Evolutionary conservation across 805 yeast species (phyloP).

Genomic region (Candida wancherniae): DNA sequence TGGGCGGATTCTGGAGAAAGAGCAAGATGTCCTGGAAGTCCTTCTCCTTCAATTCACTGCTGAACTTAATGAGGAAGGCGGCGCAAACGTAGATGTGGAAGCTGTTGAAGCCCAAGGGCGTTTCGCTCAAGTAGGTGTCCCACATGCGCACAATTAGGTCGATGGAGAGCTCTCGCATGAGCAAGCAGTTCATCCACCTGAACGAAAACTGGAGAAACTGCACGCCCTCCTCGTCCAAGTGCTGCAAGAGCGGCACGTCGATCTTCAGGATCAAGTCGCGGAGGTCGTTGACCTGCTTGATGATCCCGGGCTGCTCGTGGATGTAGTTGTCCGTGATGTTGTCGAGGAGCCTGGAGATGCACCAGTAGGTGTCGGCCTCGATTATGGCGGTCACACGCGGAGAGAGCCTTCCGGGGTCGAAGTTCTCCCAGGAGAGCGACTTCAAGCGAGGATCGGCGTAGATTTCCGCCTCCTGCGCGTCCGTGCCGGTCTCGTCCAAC

Average conservation of each 20-base stretch:
- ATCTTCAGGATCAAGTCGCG: conserved; percentile 74
- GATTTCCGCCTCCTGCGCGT: conserved; percentile 21
- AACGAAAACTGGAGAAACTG: conserved; percentile 94
- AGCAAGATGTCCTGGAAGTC: conserved; percentile 94
- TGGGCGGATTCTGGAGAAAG: conserved; percentile 87
- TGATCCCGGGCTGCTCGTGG: conserved; percentile 97
- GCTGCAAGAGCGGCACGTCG: conserved; percentile 67
- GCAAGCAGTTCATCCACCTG: conserved; percentile 97
- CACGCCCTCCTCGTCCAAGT: conserved; percentile 75
- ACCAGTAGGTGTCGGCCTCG: conserved; percentile 98
- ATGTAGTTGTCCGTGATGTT: conserved; percentile 96
- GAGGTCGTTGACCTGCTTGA: conserved; percentile 81
- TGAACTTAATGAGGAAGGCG: conserved; percentile 88
- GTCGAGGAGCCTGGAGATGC: conserved; percentile 82
- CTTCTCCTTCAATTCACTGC: conserved; percentile 69
- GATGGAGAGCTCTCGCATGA: conserved; percentile 89
- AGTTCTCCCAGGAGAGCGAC: conserved; percentile 41
- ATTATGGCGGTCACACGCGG: conserved; percentile 57
- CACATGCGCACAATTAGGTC: conserved; percentile 86
- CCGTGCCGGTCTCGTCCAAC: conserved; percentile 22
- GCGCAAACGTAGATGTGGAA: conserved; percentile 98
- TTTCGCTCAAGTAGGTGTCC: conserved; percentile 87
- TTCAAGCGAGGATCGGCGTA: conserved; percentile 22
- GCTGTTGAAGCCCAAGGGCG: conserved; percentile 74
- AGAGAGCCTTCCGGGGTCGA: conserved; percentile 61